Evolutionary conservation across 176 grass and related monocot genomes (phyloP), one percentile per base, ranked within the genome.

Genomic region (Eleusine coracana): DNA sequence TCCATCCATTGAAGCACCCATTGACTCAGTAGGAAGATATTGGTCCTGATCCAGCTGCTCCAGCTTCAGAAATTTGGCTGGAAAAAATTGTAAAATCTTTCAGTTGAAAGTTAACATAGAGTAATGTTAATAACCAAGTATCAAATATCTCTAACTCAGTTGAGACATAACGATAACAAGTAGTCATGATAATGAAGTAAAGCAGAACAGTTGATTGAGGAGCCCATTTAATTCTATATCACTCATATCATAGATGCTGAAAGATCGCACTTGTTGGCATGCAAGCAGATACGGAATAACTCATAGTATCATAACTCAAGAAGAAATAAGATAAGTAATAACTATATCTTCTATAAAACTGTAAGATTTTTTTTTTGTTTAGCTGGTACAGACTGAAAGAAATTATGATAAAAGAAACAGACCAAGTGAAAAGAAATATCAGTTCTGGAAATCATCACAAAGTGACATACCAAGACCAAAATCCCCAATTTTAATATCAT

Each of bases 21-120:
- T 80, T 89, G 84, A 88, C 46, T 93, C 93, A 63, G 87, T 91
- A 39, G 96, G 92, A 93, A 95, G 75, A 86, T 91, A 86, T 77
- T 93, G 92, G 79, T 95, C 96, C 81, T 86, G 90, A 91, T 98
- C 96, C 70, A 93, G 77, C 73, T 95, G 92, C 79, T 98, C 95
- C 25, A 92, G 74, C 87, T 95, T 93, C 40, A 98, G 70, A 89
- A 98, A 98, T 86, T 98, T 98, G n/a, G 96, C 96, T 98, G 88
- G 27, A 55, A 29, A 80, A 20, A 88, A 86, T 52, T 40, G 69
- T 63, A 67, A 80, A 55, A 56, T 71, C 39, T 81, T 77, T 83
- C 59, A 89, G 70, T 74, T 69, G 31, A 63, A 37, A 79, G 36
- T 75, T 80, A 62, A 77, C 64, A 70, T 46, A 60, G 34, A 66